Conservation (phyloP, 2,329 filamentous ascomycete species). For the Trichoderma arundinaceum region DNA sequence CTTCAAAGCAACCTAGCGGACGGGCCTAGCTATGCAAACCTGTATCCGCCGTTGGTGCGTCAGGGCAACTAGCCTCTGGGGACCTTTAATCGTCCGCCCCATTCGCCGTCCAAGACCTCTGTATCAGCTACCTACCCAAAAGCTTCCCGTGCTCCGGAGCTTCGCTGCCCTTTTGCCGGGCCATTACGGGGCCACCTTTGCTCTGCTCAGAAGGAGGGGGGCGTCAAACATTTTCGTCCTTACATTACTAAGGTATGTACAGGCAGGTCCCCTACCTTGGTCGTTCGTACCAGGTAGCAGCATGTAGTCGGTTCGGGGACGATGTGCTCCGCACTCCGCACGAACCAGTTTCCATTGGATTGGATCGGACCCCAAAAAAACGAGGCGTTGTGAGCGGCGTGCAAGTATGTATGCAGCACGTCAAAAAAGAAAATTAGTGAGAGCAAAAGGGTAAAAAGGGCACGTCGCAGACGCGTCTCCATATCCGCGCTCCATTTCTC, state of each 20-base stretch:
- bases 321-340: slow-evolving; percentile 8
- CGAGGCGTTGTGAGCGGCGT: neutral
- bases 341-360: neutral
- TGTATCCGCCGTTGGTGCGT: slow-evolving; percentile 8
- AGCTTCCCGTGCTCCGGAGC: slow-evolving; percentile 7
- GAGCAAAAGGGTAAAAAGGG: neutral
- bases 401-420: neutral
- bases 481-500: slow-evolving; percentile 14
- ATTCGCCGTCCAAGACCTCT: slow-evolving; percentile 6
- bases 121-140: slow-evolving; percentile 1
- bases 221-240: slow-evolving; percentile 8
- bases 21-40: neutral
- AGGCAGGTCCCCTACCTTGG: neutral
- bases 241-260: neutral
- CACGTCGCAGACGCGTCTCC: slow-evolving; percentile 26
- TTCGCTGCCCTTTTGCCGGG: neutral
- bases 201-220: neutral
- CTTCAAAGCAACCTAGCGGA: neutral
- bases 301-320: slow-evolving; percentile 22
- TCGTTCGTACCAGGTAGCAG: neutral
- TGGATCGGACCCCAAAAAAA: slow-evolving; percentile 9
- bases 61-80: slow-evolving; percentile 11
- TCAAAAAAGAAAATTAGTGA: neutral
- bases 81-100: neutral
- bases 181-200: too few relatives aligned